Evolutionary conservation across 2,329 filamentous ascomycete genomes (phyloP), one percentile per base, ranked within the genome.

Genomic region (Capronia epimyces): DNA sequence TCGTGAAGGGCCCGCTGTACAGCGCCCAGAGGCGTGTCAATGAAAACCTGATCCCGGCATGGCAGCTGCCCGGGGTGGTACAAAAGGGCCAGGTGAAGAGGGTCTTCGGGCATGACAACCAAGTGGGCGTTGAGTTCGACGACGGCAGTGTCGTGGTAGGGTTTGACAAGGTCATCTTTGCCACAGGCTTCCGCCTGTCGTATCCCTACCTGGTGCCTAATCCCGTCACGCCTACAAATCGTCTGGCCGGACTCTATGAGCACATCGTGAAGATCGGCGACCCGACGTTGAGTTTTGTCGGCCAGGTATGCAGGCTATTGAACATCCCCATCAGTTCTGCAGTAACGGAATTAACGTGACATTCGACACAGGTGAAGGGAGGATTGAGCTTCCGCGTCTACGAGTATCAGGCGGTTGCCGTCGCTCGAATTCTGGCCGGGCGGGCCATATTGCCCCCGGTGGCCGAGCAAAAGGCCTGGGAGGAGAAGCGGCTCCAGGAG

Each of bases 241-340:
- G 65, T 64, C 2, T 64, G 65, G 53, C 52, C 9, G 34, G 49
- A 25, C 42, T 87, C 0, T 80, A 86, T 69, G 79, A 79, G 50
- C 82, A 87, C 61, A 80, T 86, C 10, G 86, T 84, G 62, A 87
- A 85, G 64, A 85, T 85, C 40, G 75, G 75, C 0, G 82, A 87
- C 52, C 81, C 83, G 0, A 77, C 78, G 0, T 67, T 87, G 1
- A 69, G 73, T 0, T 86, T 86, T 53, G 69, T 86, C n/a, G 83
- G 83, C 0, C 50, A 29, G 27, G 27, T 29, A 29, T 29, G 27
- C n/a, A n/a, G n/a, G n/a, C n/a, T n/a, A n/a, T 29, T 7, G 43
- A 22, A 29, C 27, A 7, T 29, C n/a, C n/a, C n/a, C n/a, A n/a
- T n/a, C n/a, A n/a, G n/a, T n/a, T n/a, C n/a, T n/a, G n/a, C n/a